These are phyloP conservation scores for Metschnikowia gruessii DNA, from an alignment of 805 yeast genomes.

Conservation along the genomic window DNA sequence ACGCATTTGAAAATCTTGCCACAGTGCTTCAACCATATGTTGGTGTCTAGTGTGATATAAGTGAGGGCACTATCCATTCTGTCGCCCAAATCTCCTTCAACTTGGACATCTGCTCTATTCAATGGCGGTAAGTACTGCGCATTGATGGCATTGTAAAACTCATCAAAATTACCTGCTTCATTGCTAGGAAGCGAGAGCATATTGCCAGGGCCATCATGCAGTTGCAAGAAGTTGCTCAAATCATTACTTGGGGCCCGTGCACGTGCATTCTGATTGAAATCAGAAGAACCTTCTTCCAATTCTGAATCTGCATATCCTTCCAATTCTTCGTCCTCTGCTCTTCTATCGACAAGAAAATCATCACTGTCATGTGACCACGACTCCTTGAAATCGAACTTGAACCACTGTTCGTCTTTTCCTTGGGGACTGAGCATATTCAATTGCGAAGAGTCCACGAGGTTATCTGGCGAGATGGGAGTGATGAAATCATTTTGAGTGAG, in stretches of 20 bases:
- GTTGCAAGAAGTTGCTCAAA: conserved; percentile 12
- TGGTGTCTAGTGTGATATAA: conserved; percentile 67
- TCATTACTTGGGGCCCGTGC: conserved; percentile 3
- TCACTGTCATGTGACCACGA: conserved; percentile 17
- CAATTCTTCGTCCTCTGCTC: conserved; percentile 24
- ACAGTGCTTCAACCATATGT: conserved; percentile 78
- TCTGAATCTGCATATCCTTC: conserved; percentile 30
- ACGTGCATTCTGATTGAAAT: conserved; percentile 10
- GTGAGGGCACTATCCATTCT: conserved; percentile 57
- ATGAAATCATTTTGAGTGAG: conserved; percentile 41
- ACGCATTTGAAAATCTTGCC: conserved; percentile 72
- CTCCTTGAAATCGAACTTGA: conserved; percentile 15
- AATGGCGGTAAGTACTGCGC: conserved; percentile 20
- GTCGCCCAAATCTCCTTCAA: conserved; percentile 53
- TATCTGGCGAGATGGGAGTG: conserved; percentile 33
- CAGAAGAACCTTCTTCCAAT: conserved; percentile 28
- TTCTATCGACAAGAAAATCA: conserved; percentile 22
- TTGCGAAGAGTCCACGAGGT: conserved; percentile 22
- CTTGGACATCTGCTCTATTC: conserved; percentile 12
- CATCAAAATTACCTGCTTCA: conserved; percentile 19
- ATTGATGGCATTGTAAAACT: conserved; percentile 24
- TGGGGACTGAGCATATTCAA: conserved; percentile 13
- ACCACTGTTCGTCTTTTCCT: conserved; percentile 31
- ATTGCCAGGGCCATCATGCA: conserved; percentile 6
- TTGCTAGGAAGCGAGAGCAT: conserved; percentile 8